phyloP scores from a whole-genome alignment of 2,329 filamentous ascomycete genomes.

The Gnomoniopsis sp. region DNA sequence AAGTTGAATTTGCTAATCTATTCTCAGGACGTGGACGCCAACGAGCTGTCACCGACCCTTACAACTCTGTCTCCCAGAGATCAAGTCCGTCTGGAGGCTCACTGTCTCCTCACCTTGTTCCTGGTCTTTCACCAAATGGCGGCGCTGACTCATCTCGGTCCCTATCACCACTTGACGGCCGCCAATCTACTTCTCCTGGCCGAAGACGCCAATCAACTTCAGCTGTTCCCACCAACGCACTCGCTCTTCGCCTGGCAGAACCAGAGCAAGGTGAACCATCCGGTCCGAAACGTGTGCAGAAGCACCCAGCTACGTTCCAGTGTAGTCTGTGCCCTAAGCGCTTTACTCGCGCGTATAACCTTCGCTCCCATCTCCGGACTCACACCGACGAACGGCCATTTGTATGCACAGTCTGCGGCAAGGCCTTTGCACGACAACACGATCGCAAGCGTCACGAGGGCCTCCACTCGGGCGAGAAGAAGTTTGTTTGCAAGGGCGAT shows the following conservation, averaged over 20 bases:
- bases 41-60: slow-evolving; percentile 59
- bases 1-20: not conserved
- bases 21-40: slow-evolving; percentile 44
- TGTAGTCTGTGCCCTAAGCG: slow-evolving; percentile 90
- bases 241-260: slow-evolving; percentile 89
- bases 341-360: slow-evolving; percentile 94
- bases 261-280: slow-evolving; percentile 72
- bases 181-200: slow-evolving; percentile 40
- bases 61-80: slow-evolving; percentile 45
- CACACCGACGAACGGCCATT: slow-evolving; percentile 97
- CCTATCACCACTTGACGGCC: slow-evolving; percentile 56
- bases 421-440: slow-evolving; percentile 95
- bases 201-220: slow-evolving; percentile 62
- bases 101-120: slow-evolving; percentile 49
- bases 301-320: slow-evolving; percentile 96
- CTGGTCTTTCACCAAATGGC: slow-evolving; percentile 37
- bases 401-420: slow-evolving; percentile 93
- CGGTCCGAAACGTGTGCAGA: slow-evolving; percentile 79
- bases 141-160: slow-evolving; percentile 51
- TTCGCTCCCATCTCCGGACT: slow-evolving; percentile 90
- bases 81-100: slow-evolving; percentile 36
- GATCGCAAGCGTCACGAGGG: slow-evolving; percentile 97
- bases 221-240: slow-evolving; percentile 58
- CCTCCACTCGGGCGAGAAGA: slow-evolving; percentile 95
- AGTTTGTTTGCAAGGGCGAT: slow-evolving; percentile 93